Conservation (phyloP, 495 filamentous ascomycete genomes). For the Thozetella sp. region DNA sequence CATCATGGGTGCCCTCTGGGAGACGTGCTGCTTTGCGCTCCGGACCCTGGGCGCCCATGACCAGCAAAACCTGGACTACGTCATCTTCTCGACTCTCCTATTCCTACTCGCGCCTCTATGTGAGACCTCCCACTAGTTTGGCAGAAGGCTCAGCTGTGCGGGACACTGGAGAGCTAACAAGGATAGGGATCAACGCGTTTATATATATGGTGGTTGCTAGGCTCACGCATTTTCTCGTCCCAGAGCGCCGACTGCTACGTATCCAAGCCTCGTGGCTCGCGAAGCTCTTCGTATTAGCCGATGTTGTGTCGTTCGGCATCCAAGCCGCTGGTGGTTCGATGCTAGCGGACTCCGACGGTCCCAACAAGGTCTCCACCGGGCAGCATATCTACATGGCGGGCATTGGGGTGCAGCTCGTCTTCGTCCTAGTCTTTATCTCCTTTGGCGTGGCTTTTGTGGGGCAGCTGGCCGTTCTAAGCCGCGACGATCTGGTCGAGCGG, state of each 20-base stretch:
- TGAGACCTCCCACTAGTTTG: conserved; percentile 4
- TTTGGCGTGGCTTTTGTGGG: conserved; percentile 42
- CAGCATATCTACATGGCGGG: conserved; percentile 65
- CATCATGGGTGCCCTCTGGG: conserved; percentile 46
- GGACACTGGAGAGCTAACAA: no score
- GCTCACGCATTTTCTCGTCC: conserved; percentile 59
- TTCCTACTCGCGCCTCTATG: conserved; percentile 19
- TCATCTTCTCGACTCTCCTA: conserved; percentile 8
- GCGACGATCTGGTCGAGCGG: not conserved
- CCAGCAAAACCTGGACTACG: conserved; percentile 15
- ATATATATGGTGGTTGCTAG: conserved; percentile 45
- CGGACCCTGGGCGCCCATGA: conserved; percentile 16
- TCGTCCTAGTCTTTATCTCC: conserved; percentile 53
- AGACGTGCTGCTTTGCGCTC: conserved; percentile 38
- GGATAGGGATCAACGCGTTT: conserved; percentile 22
- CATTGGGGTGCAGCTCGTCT: conserved; percentile 59
- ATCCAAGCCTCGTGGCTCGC: conserved; percentile 51
- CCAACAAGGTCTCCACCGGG: conserved; percentile 30
- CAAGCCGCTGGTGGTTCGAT: conserved; percentile 54
- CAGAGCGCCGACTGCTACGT: conserved; percentile 37
- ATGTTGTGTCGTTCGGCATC: conserved; percentile 63
- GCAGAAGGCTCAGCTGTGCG: not conserved
- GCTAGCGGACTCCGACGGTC: conserved; percentile 24
- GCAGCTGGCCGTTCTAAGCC: conserved; percentile 2
- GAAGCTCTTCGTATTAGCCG: conserved; percentile 60